Conservation (phyloP, 768 basidiomycete genomes). For the Panus rudis region DNA sequence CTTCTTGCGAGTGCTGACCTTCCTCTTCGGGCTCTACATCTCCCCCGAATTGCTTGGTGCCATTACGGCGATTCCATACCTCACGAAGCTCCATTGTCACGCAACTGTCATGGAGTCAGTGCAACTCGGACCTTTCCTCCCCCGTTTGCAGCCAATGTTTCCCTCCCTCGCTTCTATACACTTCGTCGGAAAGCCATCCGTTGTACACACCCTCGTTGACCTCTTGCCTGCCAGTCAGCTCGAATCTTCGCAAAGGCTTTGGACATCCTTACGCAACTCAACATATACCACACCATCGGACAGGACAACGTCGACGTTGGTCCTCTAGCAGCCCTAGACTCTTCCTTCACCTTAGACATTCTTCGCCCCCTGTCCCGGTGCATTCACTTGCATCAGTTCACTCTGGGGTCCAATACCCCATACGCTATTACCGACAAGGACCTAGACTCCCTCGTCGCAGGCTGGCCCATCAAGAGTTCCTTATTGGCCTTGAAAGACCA, state of each 20-base stretch:
- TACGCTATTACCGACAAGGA: constrained; percentile 21
- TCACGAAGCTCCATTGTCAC: constrained; percentile 15
- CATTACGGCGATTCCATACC: constrained; percentile 11
- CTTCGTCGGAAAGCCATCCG: constrained; percentile 12
- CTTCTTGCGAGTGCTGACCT: constrained; percentile 11
- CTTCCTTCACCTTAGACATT: constrained; percentile 16
- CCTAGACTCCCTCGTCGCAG: constrained; percentile 17
- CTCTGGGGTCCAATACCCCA: constrained; percentile 17
- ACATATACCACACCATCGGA: constrained; percentile 14
- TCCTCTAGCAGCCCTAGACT: not conserved
- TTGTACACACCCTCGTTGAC: constrained; percentile 11
- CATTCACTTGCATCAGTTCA: constrained; percentile 18
- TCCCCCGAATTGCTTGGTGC: constrained; percentile 12
- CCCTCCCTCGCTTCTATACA: constrained; percentile 13
- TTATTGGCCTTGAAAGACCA: constrained; percentile 84
- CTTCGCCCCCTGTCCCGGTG: constrained; percentile 19
- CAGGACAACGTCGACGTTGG: constrained; percentile 2
- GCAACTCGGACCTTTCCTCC: constrained; percentile 5
- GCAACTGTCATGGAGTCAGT: constrained; percentile 15
- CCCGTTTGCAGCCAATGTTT: not conserved
- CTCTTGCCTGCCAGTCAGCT: constrained; percentile 11
- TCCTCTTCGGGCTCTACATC: constrained; percentile 11
- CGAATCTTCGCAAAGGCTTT: constrained; percentile 10
- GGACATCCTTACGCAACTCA: constrained; percentile 14
- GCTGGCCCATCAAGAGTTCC: constrained; percentile 44